A percentile compares a stretch with the other conserved stretches of the same genome.
Evolutionary conservation across 2,329 filamentous ascomycete genomes (phyloP).

Genomic region (Penicillium frequentans): DNA sequence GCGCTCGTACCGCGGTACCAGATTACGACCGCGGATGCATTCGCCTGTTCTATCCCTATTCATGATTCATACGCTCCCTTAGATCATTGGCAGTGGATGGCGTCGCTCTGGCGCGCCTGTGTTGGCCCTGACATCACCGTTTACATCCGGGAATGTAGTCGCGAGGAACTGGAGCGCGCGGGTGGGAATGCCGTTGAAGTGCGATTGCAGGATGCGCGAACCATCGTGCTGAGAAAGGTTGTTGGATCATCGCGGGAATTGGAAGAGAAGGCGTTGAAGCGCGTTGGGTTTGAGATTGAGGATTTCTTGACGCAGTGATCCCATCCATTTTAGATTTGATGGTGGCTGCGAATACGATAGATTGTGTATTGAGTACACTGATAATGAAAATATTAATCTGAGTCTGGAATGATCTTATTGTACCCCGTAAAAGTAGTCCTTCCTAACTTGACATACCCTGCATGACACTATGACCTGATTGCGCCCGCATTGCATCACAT

Average conservation of each 20-base stretch:
- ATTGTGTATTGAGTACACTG: background rate
- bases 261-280: slow-evolving; percentile 69
- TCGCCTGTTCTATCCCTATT: slow-evolving; percentile 72
- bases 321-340: background rate
- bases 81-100: slow-evolving; percentile 99
- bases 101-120: slow-evolving; percentile 85
- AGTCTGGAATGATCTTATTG: background rate
- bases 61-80: slow-evolving; percentile 73
- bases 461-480: background rate
- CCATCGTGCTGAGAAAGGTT: slow-evolving; percentile 54
- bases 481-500: background rate
- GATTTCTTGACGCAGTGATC: slow-evolving; percentile 59
- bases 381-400: background rate
- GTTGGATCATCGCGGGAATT: slow-evolving; percentile 41
- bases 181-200: slow-evolving; percentile 58
- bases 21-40: slow-evolving; percentile 73
- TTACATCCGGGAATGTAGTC: slow-evolving; percentile 43
- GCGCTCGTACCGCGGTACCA: slow-evolving; percentile 79
- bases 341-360: background rate
- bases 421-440: background rate
- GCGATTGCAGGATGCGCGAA: slow-evolving; percentile 47
- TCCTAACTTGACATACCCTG: background rate
- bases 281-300: slow-evolving; percentile 82
- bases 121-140: slow-evolving; percentile 69
- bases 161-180: slow-evolving; percentile 41